Base-by-base conservation (phyloP, 441 rosid genomes). In the Raphanus hybrid region DNA sequence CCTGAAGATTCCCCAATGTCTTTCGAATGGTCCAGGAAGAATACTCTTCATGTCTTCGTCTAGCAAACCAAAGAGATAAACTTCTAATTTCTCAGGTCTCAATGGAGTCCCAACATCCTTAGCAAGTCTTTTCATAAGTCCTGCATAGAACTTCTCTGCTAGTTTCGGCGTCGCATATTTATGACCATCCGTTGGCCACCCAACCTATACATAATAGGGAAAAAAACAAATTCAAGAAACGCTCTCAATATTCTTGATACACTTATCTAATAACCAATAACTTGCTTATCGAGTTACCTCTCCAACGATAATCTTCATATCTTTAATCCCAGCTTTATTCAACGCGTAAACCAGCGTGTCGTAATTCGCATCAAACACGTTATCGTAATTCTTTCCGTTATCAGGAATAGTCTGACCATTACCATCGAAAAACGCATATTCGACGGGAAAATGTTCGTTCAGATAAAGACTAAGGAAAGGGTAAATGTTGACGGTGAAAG, bases 111-210 rank as follows among this genome's bases (percentile, higher is more conserved):
- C 98, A 34, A 78, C 66, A 14, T 85, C 84, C 0, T 37, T 57
- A 0, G 80, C 91, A 62, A 93, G 62, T 57, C 80, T 87, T 60
- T 87, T 91, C 34, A 96, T 65, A 14, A 92, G 82, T 12, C 96
- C 97, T 6, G 86, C 87, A 69, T 92, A 93, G 71, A 92, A 93
- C 63, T 82, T 91, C 43, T 86, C 39, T 0, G 97, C 98, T 18
- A 62, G 34, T 2, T 64, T 71, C 3, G 6, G 4, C 1, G 67
- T 83, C 0, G 88, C 97, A 11, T 62, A 63, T 4, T 39, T 35
- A 63, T 83, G 58, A 29, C 94, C 97, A 2, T 93, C 93, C 0
- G 98, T 93, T 0, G 98, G 99, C 97, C 98, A 96, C 1, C 99
- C 99, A 1, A 92, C 90, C 82, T 80, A 70, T 16, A 54, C 0